A percentile compares a stretch with the other conserved stretches of the same genome.
phyloP scores from a whole-genome alignment of 2,329 filamentous ascomycete species.

The Pseudocercospora vitis region DNA sequence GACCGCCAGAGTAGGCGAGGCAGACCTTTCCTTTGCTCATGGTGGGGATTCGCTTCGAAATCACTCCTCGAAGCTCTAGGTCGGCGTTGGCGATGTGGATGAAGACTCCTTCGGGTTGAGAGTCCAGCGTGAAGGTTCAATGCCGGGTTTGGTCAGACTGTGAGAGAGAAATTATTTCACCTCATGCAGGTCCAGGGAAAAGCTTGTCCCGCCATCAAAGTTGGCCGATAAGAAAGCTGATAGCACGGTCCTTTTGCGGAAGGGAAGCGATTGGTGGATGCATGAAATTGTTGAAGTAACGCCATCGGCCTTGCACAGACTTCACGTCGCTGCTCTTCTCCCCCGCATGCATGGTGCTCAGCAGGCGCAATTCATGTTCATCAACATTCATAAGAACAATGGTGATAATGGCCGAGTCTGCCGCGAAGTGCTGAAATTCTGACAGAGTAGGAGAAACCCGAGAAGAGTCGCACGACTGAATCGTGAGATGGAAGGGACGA shows the following conservation, averaged over 20 bases:
- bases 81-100: conserved; percentile 6
- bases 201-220: background rate
- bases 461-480: too few species aligned
- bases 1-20: conserved; percentile 55
- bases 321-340: background rate
- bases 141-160: background rate
- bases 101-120: conserved; percentile 1
- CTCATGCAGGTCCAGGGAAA: background rate
- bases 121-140: conserved; percentile 1
- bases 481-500: too few species aligned
- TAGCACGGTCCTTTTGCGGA: background rate
- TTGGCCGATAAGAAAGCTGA: background rate
- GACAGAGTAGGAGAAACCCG: too few species aligned
- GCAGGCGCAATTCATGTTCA: too few species aligned
- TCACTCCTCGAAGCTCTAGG: conserved; percentile 6
- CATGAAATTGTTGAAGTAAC: background rate
- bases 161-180: background rate
- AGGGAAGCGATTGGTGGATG: background rate
- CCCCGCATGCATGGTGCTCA: background rate
- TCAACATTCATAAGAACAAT: too few species aligned
- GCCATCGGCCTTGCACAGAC: background rate
- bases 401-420: too few species aligned
- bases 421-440: too few species aligned
- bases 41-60: conserved; percentile 11
- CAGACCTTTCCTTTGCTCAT: conserved; percentile 44